Conservation (phyloP, 257 asterid species). For the Primulina huaijiensis region DNA sequence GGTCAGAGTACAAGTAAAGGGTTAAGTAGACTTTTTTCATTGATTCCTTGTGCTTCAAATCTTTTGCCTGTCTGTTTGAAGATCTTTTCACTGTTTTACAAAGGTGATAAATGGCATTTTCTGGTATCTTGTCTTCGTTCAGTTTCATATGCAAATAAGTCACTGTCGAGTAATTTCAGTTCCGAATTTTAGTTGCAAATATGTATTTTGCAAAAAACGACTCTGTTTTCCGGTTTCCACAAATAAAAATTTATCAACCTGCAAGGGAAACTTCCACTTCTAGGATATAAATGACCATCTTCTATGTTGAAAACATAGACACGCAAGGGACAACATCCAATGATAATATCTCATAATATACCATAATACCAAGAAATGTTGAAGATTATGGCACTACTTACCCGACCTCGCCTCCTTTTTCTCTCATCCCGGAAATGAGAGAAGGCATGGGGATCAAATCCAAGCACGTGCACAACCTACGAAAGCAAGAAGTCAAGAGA, state of each 20-base stretch:
- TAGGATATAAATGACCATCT: background rate
- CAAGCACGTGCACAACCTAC: conserved; percentile 94
- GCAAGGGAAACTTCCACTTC: background rate
- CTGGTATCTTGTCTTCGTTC: background rate
- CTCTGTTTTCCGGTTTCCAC: background rate
- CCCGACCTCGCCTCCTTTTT: conserved; percentile 79
- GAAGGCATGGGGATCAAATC: conserved; percentile 96
- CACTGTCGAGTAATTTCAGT: background rate
- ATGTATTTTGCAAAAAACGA: conserved; percentile 3
- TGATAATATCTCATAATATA: background rate
- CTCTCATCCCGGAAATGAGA: conserved; percentile 95
- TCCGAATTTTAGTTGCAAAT: background rate
- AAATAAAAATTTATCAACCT: background rate
- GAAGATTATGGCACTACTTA: conserved; percentile 29
- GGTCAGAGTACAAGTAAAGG: background rate
- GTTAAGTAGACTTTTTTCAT: background rate
- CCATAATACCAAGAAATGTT: background rate
- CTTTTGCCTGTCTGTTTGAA: background rate
- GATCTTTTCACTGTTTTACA: conserved; percentile 3
- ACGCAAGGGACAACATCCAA: background rate
- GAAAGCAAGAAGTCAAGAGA: conserved; percentile 20
- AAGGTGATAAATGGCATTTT: conserved; percentile 7
- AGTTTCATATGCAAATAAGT: background rate
- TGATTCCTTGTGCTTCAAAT: conserved; percentile 7
- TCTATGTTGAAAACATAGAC: conserved; percentile 1